Percentiles rank a stretch among this genome's conserved stretches.
Evolutionary conservation across 768 basidiomycete species (phyloP).

Genomic region (Trametes maxima): DNA sequence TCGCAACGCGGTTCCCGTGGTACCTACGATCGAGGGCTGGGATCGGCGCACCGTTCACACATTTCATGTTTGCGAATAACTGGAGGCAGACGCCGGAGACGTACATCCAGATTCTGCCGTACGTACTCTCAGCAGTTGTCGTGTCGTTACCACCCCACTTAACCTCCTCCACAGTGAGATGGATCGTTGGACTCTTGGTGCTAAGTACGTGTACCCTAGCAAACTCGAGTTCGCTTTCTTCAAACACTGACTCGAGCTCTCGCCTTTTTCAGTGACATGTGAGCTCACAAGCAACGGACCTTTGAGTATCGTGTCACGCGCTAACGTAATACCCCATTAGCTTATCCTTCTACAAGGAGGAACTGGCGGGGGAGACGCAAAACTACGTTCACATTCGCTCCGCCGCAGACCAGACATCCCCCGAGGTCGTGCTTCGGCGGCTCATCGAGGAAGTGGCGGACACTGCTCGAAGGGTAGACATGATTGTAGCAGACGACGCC

Average conservation of each 20-base stretch:
- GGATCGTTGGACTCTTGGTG: conserved; percentile 13
- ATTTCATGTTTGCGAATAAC: conserved; percentile 32
- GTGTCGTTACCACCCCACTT: neutral
- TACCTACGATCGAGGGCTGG: conserved; percentile 37
- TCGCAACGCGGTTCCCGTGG: conserved; percentile 32
- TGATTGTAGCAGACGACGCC: neutral
- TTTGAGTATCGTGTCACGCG: neutral
- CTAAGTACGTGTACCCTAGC: conserved; percentile 3
- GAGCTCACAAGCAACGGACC: neutral
- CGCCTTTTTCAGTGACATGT: conserved; percentile 13
- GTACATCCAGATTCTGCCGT: conserved; percentile 45
- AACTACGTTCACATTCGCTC: conserved; percentile 25
- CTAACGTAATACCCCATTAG: neutral
- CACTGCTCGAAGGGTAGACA: neutral
- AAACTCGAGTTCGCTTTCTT: neutral
- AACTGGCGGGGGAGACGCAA: conserved; percentile 20
- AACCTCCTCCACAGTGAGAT: neutral
- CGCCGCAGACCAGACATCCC: conserved; percentile 5
- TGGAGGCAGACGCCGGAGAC: conserved; percentile 34
- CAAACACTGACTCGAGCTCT: neutral
- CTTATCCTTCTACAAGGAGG: conserved; percentile 28
- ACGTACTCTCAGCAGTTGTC: neutral
- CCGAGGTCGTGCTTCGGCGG: neutral
- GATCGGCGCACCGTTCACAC: conserved; percentile 37
- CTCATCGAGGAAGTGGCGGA: conserved; percentile 15